phyloP scores from a whole-genome alignment of 2,329 filamentous ascomycete species.

The Reticulascus tulasneorum region DNA sequence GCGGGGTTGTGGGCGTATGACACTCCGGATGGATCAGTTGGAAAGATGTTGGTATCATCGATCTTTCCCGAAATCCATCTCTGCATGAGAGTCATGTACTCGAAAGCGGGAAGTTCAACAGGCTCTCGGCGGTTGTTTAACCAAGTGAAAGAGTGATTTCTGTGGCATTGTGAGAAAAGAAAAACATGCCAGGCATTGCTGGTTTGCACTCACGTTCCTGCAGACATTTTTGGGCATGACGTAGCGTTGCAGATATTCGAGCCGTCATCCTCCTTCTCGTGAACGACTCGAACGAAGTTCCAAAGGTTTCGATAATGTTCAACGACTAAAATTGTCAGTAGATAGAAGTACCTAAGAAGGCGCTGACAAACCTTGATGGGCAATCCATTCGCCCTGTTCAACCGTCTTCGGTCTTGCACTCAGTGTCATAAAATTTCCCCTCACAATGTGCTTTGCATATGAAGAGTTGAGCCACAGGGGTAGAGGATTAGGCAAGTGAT shows the following conservation, averaged over 20 bases:
- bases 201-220: slow-evolving; percentile 72
- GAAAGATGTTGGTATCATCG: slow-evolving; percentile 84
- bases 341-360: no score
- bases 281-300: slow-evolving; percentile 84
- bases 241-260: slow-evolving; percentile 77
- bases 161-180: slow-evolving; percentile 21
- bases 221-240: slow-evolving; percentile 88
- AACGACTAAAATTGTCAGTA: slow-evolving; percentile 57
- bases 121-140: slow-evolving; percentile 82
- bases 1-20: slow-evolving; percentile 62
- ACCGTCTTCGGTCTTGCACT: slow-evolving; percentile 91
- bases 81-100: slow-evolving; percentile 94
- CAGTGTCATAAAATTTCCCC: slow-evolving; percentile 95
- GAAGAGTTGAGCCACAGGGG: slow-evolving; percentile 73
- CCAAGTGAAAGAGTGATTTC: slow-evolving; percentile 96
- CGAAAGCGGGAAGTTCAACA: slow-evolving; percentile 85
- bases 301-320: slow-evolving; percentile 88
- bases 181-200: not conserved
- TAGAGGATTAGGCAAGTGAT: slow-evolving; percentile 62
- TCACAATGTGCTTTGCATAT: slow-evolving; percentile 83
- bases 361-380: slow-evolving; percentile 76
- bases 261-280: slow-evolving; percentile 78
- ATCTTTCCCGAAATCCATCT: slow-evolving; percentile 97
- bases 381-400: slow-evolving; percentile 92
- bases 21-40: slow-evolving; percentile 72